phyloP scores from a whole-genome alignment of 495 filamentous ascomycete species.

The Penicillium bovifimosum region DNA sequence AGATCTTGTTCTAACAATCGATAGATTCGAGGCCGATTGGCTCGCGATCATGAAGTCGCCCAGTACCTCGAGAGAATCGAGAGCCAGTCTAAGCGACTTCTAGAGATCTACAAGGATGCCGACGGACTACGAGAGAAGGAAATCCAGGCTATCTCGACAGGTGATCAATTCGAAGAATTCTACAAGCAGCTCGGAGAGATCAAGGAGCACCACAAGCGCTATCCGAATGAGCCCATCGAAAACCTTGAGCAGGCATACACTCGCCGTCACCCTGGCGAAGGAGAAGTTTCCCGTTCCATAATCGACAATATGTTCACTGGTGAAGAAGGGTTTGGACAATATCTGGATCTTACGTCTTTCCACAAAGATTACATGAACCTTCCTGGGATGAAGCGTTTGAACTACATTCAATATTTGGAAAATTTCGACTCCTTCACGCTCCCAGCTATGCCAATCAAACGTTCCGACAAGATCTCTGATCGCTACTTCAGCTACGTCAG shows the following conservation, averaged over 20 bases:
- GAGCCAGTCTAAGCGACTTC: constrained; percentile 71
- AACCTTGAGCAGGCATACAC: constrained; percentile 92
- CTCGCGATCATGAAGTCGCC: constrained; percentile 86
- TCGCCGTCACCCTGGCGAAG: constrained; percentile 59
- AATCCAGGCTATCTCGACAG: constrained; percentile 74
- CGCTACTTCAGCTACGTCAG: constrained; percentile 85
- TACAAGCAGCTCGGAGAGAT: constrained; percentile 76
- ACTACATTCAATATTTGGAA: constrained; percentile 87
- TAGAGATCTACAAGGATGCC: constrained; percentile 80
- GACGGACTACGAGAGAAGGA: constrained; percentile 67
- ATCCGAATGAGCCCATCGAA: constrained; percentile 91
- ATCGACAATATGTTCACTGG: constrained; percentile 92
- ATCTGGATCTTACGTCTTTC: constrained; percentile 74
- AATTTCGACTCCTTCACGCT: constrained; percentile 80
- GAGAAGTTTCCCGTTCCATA: constrained; percentile 56
- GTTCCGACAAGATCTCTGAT: constrained; percentile 78
- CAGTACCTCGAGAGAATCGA: constrained; percentile 81
- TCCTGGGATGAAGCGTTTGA: constrained; percentile 71
- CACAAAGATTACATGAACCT: constrained; percentile 91
- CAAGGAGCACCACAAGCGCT: constrained; percentile 81
- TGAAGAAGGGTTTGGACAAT: constrained; percentile 87
- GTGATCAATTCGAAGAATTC: constrained; percentile 89
- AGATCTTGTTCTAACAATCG: constrained; percentile 24
- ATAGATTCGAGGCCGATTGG: constrained; percentile 77
- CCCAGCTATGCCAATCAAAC: constrained; percentile 63